phyloP scores from a whole-genome alignment of 2,329 filamentous ascomycete species.

The Pseudogymnoascus sp. region DNA sequence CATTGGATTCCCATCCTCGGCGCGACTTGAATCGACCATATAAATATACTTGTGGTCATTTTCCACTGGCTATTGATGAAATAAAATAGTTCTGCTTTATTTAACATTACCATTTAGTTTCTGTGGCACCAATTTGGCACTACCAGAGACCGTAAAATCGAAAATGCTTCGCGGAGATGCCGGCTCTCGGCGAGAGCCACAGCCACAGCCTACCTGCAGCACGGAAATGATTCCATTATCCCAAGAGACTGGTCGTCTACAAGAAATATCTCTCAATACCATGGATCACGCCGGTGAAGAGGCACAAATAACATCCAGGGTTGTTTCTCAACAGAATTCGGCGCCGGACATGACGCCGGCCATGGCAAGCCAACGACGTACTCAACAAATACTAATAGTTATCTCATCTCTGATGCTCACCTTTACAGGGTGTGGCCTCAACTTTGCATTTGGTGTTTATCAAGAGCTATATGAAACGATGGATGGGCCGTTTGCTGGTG shows the following conservation, averaged over 20 bases:
- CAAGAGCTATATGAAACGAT: conserved; percentile 32
- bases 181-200: neutral
- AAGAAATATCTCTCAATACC: neutral
- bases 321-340: neutral
- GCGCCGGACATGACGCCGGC: neutral
- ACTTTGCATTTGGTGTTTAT: conserved; percentile 34
- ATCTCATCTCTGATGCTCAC: conserved; percentile 25
- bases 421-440: conserved; percentile 31
- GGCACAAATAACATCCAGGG: neutral
- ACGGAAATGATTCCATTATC: neutral
- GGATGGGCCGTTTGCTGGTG: conserved; percentile 29
- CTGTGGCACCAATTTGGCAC: neutral
- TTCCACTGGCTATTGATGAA: neutral
- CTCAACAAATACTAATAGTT: conserved; percentile 10
- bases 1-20: neutral
- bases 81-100: neutral
- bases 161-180: conserved; percentile 2
- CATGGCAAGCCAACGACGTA: neutral
- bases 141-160: neutral
- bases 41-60: neutral
- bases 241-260: neutral
- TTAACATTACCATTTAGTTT: neutral
- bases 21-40: neutral
- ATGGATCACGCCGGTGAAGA: neutral
- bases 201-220: neutral